A percentile compares a stretch with the other conserved stretches of the same genome.
These are phyloP conservation scores for Theobroma cacao DNA, from an alignment of 345 rosid genomes.

Conservation along the genomic window DNA sequence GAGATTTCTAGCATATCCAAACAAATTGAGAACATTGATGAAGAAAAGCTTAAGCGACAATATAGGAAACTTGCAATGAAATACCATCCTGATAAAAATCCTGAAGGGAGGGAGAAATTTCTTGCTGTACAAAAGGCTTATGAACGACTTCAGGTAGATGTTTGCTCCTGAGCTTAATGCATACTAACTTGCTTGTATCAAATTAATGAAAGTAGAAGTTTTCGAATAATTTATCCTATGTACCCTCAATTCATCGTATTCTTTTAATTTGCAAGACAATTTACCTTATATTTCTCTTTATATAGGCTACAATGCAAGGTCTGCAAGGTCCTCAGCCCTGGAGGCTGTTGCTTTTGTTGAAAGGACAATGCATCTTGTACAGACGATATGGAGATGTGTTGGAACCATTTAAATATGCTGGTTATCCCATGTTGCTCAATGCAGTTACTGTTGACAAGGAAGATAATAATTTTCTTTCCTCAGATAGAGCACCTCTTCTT, in stretches of 20 bases:
- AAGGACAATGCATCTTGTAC: constrained; percentile 95
- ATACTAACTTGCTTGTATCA: constrained; percentile 6
- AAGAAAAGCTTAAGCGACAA: constrained; percentile 98
- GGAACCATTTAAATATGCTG: constrained; percentile 98
- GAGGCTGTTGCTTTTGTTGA: constrained; percentile 92
- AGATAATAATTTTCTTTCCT: constrained; percentile 87
- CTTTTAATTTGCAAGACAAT: neutral
- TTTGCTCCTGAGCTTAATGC: constrained; percentile 5
- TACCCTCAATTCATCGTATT: neutral
- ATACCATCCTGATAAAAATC: constrained; percentile 99
- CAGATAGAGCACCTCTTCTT: constrained; percentile 91
- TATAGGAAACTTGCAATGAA: constrained; percentile 99
- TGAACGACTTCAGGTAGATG: constrained; percentile 90
- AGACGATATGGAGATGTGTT: constrained; percentile 78
- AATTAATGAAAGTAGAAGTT: neutral
- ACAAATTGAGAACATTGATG: constrained; percentile 95
- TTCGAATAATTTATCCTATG: neutral
- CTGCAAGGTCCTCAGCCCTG: constrained; percentile 99
- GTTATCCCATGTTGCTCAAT: constrained; percentile 96
- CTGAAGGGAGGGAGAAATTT: constrained; percentile 97
- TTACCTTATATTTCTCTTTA: constrained; percentile 19
- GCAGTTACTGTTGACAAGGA: constrained; percentile 88
- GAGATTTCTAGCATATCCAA: constrained; percentile 65
- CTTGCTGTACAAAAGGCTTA: constrained; percentile 98
- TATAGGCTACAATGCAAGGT: constrained; percentile 98